Conservation (phyloP, 176 grass and related monocot genomes). For the Phoenix dactylifera region DNA sequence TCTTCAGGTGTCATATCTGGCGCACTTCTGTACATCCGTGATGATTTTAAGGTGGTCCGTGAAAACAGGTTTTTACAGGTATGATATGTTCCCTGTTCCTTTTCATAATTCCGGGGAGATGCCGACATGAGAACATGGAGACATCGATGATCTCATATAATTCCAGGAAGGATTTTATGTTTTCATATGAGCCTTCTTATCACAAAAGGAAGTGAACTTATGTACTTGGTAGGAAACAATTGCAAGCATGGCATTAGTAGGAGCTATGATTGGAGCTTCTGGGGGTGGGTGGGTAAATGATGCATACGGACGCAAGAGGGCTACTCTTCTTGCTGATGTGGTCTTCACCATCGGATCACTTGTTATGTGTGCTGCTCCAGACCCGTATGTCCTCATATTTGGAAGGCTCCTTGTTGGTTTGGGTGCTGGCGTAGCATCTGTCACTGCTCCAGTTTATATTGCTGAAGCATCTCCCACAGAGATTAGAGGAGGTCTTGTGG, state of each 20-base stretch:
- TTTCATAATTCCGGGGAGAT: no score
- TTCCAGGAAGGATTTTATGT: no score
- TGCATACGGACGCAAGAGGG: constrained; percentile 66
- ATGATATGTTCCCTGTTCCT: background rate
- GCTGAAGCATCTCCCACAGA: constrained; percentile 86
- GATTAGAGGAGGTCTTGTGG: constrained; percentile 85
- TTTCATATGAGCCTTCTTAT: no score
- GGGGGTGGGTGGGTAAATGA: constrained; percentile 93
- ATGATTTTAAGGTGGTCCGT: constrained; percentile 60
- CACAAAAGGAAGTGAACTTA: background rate
- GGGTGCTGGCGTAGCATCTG: constrained; percentile 75
- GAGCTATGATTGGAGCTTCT: constrained; percentile 79
- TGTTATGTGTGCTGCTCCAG: constrained; percentile 63
- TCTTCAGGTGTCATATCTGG: constrained; percentile 87
- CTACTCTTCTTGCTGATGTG: constrained; percentile 79
- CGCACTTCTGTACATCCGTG: constrained; percentile 85
- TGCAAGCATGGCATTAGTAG: constrained; percentile 92
- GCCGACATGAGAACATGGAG: no score
- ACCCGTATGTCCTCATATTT: constrained; percentile 66
- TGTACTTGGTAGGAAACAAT: constrained; percentile 71
- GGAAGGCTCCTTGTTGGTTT: constrained; percentile 85
- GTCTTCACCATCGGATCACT: constrained; percentile 73
- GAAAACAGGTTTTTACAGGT: constrained; percentile 86
- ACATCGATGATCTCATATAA: no score
- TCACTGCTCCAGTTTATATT: constrained; percentile 88